These are phyloP conservation scores for Dissophora ornata DNA, from an alignment of 192 early-diverging fungal species.

Conservation along the genomic window DNA sequence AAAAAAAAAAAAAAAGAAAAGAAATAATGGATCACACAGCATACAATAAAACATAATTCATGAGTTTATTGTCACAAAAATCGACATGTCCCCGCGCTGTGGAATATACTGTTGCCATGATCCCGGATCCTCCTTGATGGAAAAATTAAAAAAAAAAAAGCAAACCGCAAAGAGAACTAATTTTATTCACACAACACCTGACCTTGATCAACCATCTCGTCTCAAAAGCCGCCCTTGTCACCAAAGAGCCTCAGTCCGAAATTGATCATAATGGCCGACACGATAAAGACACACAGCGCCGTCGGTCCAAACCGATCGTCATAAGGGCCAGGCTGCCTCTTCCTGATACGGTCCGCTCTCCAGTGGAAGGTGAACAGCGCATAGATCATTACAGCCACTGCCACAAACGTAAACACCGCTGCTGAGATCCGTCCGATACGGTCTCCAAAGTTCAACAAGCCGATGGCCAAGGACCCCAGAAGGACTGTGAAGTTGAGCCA, in stretches of 20 bases:
- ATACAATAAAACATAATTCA: constrained; percentile 1
- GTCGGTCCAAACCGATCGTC: constrained; percentile 82
- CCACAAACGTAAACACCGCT: constrained; percentile 65
- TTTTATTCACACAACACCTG: background rate
- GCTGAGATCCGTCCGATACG: constrained; percentile 67
- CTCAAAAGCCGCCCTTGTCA: background rate
- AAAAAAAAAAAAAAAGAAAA: background rate
- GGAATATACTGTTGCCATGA: too few species aligned
- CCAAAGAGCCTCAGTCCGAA: constrained; percentile 57
- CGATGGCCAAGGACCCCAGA: constrained; percentile 80
- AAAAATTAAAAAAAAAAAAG: background rate
- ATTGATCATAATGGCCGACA: constrained; percentile 75
- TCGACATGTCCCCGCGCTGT: too few species aligned
- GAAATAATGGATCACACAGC: background rate
- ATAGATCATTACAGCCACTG: constrained; percentile 83
- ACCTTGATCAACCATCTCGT: too few species aligned
- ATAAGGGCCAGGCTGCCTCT: constrained; percentile 76
- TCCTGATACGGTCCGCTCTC: constrained; percentile 76
- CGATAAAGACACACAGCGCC: constrained; percentile 72
- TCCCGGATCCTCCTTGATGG: too few species aligned
- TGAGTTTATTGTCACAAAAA: too few species aligned
- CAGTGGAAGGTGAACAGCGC: constrained; percentile 81
- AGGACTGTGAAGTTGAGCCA: constrained; percentile 90
- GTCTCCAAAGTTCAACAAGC: constrained; percentile 87
- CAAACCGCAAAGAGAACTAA: background rate